A percentile compares a stretch with the other conserved stretches of the same genome.
These are phyloP conservation scores for Aureobasidium sp. DNA, from an alignment of 2,329 filamentous ascomycete species.

Conservation along the genomic window DNA sequence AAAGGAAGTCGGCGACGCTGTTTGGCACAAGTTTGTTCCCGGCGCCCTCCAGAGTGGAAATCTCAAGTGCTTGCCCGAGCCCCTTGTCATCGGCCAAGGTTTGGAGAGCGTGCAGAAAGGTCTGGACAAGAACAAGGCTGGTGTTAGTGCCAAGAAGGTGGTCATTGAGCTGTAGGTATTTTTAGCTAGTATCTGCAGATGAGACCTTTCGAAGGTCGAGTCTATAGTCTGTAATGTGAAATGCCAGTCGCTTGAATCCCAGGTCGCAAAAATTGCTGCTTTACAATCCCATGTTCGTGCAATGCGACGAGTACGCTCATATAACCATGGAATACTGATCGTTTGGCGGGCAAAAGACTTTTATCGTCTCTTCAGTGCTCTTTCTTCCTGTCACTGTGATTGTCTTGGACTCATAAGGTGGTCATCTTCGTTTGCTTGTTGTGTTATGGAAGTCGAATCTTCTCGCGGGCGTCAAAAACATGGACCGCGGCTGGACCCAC, in stretches of 20 bases:
- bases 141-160: constrained; percentile 36
- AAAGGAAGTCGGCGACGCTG: constrained; percentile 25
- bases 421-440: not conserved
- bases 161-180: constrained; percentile 25
- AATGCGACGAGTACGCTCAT: not conserved
- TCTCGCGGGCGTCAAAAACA: not conserved
- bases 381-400: not conserved
- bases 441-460: not conserved
- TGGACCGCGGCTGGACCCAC: not conserved
- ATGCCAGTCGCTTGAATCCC: not conserved
- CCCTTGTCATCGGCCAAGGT: constrained; percentile 34
- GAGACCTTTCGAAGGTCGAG: not conserved
- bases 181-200: too few relatives aligned
- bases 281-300: not conserved
- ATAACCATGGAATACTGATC: too few relatives aligned
- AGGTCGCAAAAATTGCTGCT: not conserved
- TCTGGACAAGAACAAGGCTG: constrained; percentile 31
- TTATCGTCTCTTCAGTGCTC: not conserved
- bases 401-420: too few relatives aligned
- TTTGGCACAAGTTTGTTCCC: constrained; percentile 30
- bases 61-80: constrained; percentile 29
- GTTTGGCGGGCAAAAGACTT: not conserved
- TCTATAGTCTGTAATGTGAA: not conserved
- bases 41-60: constrained; percentile 26
- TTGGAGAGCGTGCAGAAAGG: constrained; percentile 32